These are phyloP conservation scores for Strobilomyces dryophilus DNA, from an alignment of 768 basidiomycete genomes.

Conservation along the genomic window DNA sequence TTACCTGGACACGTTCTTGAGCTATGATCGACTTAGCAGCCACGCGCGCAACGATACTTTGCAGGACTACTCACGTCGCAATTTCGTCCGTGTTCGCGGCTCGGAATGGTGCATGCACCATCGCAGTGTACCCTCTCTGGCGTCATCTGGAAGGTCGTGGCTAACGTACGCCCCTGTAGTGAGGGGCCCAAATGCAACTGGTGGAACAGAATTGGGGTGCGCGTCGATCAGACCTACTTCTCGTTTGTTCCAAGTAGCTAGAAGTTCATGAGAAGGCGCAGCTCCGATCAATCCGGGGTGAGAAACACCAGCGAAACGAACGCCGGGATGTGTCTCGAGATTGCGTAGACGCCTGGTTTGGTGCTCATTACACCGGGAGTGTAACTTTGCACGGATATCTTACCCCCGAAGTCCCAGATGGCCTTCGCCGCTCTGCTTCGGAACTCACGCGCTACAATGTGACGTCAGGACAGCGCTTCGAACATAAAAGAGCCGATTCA, in stretches of 20 bases:
- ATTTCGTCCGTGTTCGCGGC: constrained; percentile 75
- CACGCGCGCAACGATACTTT: neutral
- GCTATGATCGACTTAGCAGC: constrained; percentile 32
- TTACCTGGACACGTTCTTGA: constrained; percentile 69
- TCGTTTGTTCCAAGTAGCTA: constrained; percentile 74
- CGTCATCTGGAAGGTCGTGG: constrained; percentile 48
- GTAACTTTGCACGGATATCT: neutral
- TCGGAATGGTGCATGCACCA: constrained; percentile 72
- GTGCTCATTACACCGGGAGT: neutral
- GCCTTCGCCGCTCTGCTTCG: constrained; percentile 70
- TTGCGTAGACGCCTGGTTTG: constrained; percentile 57
- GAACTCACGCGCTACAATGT: constrained; percentile 54
- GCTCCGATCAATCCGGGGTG: too few relatives aligned
- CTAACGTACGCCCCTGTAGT: constrained; percentile 62
- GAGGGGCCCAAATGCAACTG: constrained; percentile 65
- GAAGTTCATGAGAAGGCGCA: constrained; percentile 68
- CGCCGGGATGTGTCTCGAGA: constrained; percentile 77
- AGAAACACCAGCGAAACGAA: constrained; percentile 72
- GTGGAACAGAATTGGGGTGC: constrained; percentile 49
- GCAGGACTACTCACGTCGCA: constrained; percentile 49
- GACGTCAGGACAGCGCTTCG: neutral
- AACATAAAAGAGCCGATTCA: constrained; percentile 19
- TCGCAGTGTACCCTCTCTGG: constrained; percentile 53
- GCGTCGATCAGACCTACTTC: constrained; percentile 60
- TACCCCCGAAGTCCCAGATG: constrained; percentile 76